These are phyloP conservation scores for Diaporthe citriasiana DNA, from an alignment of 2,329 filamentous ascomycete species.

Conservation along the genomic window DNA sequence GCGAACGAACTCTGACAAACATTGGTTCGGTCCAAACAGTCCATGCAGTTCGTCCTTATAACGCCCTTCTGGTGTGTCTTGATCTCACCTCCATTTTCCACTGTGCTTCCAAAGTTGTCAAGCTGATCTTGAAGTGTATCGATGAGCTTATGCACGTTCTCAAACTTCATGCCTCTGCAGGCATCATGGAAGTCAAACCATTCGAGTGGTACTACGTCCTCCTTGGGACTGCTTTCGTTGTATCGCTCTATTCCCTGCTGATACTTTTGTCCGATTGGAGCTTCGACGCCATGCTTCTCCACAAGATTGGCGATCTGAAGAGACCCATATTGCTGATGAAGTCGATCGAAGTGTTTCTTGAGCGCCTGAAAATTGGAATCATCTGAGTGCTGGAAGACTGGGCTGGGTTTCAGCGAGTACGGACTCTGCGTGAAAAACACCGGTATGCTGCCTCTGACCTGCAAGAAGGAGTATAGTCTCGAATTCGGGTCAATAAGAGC, in stretches of 20 bases:
- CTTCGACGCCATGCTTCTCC: constrained; percentile 88
- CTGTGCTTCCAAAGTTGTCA: constrained; percentile 79
- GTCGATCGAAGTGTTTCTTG: constrained; percentile 80
- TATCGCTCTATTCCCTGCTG: constrained; percentile 76
- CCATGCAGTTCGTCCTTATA: constrained; percentile 98
- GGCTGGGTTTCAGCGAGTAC: constrained; percentile 91
- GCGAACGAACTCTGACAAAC: constrained; percentile 94
- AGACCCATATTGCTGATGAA: constrained; percentile 79
- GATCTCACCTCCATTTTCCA: constrained; percentile 62
- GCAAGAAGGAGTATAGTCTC: constrained; percentile 85
- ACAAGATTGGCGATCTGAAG: constrained; percentile 88
- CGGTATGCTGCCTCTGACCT: constrained; percentile 91
- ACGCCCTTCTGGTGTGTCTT: constrained; percentile 76
- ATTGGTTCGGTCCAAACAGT: constrained; percentile 95
- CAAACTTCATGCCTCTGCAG: constrained; percentile 97
- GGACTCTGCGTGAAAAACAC: constrained; percentile 96
- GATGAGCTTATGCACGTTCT: constrained; percentile 88
- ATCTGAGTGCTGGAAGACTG: constrained; percentile 83
- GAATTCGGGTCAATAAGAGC: constrained; percentile 72
- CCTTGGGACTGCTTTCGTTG: constrained; percentile 72
- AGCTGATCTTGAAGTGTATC: constrained; percentile 77
- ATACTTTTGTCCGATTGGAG: constrained; percentile 83
- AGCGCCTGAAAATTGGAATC: constrained; percentile 85
- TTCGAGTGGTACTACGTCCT: constrained; percentile 76
- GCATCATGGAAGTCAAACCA: constrained; percentile 98